Evolutionary conservation across 345 rosid species (phyloP).

Genomic region (Heritiera littoralis): DNA sequence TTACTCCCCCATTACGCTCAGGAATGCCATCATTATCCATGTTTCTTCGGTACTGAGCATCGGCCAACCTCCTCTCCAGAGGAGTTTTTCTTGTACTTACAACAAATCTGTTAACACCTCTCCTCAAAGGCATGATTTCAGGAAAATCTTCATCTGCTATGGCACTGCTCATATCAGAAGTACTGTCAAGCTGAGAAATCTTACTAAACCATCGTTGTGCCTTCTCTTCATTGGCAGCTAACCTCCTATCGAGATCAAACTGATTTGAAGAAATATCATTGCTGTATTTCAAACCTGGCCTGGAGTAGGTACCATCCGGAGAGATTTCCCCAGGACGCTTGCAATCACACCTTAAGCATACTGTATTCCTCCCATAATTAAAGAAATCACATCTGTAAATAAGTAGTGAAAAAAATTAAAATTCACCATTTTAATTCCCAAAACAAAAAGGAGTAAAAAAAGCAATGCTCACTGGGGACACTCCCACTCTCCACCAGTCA

Average conservation of each 20-base stretch:
- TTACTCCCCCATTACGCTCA: conserved; percentile 11
- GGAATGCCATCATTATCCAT: conserved; percentile 30
- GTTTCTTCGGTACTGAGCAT: conserved; percentile 43
- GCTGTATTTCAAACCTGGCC: conserved; percentile 35
- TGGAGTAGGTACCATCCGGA: conserved; percentile 29
- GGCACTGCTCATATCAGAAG: conserved; percentile 52
- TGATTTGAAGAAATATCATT: conserved; percentile 34
- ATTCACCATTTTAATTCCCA: conserved; percentile 14
- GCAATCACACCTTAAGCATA: conserved; percentile 96
- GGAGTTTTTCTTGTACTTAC: conserved; percentile 93
- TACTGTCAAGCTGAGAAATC: conserved; percentile 58
- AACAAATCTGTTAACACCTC: conserved; percentile 91
- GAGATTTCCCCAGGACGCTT: conserved; percentile 59
- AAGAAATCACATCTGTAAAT: conserved; percentile 73
- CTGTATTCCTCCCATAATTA: conserved; percentile 71
- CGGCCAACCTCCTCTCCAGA: conserved; percentile 69
- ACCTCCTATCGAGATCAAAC: conserved; percentile 49
- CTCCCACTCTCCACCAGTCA: conserved; percentile 94
- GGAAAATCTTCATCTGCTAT: conserved; percentile 86
- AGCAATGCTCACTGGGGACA: conserved; percentile 86
- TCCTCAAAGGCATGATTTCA: conserved; percentile 88
- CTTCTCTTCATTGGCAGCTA: conserved; percentile 80
- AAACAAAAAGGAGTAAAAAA: conserved; percentile 21
- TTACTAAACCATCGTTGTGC: conserved; percentile 76
- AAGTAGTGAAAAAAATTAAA: conserved; percentile 18